Evolutionary conservation across 2,329 filamentous ascomycete genomes (phyloP).

Genomic region (Colletotrichum sojae): DNA sequence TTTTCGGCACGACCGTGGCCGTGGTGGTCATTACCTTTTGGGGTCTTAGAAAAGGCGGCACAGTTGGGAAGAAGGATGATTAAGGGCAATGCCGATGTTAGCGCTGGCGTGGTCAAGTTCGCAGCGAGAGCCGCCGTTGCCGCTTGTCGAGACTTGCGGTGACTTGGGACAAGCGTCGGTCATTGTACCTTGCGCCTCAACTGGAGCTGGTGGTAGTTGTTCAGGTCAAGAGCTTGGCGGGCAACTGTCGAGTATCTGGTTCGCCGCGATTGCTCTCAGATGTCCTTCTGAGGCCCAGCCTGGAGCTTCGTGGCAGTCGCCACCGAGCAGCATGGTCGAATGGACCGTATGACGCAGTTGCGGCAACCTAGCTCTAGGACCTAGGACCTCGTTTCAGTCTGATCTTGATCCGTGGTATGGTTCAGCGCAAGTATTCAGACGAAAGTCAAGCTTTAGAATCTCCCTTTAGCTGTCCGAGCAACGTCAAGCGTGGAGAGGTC

Average conservation of each 20-base stretch:
- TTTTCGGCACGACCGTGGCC: constrained; percentile 60
- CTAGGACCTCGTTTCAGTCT: constrained; percentile 1
- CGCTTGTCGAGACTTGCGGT: background rate
- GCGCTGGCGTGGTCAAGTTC: background rate
- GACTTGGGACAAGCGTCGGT: background rate
- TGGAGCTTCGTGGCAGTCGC: background rate
- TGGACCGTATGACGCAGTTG: background rate
- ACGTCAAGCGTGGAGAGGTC: background rate
- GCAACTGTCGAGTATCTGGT: background rate
- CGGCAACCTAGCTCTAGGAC: background rate
- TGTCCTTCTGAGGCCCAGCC: background rate
- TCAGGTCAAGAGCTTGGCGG: background rate
- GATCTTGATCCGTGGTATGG: constrained; percentile 21
- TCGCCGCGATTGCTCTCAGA: background rate
- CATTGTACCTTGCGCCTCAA: background rate
- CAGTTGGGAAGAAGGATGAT: constrained; percentile 62
- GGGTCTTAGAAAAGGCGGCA: constrained; percentile 62
- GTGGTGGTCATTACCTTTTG: constrained; percentile 54
- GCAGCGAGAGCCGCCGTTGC: constrained; percentile 5
- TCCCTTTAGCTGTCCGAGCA: background rate
- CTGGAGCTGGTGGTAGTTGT: background rate
- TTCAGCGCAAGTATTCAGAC: constrained; percentile 4
- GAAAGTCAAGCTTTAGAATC: background rate
- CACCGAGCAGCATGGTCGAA: background rate
- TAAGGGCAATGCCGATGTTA: background rate